These are phyloP conservation scores for Chlamydomonas asymmetrica DNA, from an alignment of 139 green algal genomes.

Conservation along the genomic window DNA sequence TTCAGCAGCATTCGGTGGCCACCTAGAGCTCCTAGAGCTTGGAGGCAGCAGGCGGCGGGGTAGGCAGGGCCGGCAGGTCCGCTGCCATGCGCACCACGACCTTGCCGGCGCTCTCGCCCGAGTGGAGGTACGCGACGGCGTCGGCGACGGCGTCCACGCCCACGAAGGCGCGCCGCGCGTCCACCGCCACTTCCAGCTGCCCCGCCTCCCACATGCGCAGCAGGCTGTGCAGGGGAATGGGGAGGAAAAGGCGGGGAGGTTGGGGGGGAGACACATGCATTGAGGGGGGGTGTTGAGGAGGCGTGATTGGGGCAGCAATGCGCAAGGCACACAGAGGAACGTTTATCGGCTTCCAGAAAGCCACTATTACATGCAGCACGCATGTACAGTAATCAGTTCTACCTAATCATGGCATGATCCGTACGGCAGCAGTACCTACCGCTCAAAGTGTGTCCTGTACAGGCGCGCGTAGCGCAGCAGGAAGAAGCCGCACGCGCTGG, in stretches of 20 bases:
- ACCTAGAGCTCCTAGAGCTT: no score
- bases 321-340: not conserved
- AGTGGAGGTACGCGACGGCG: constrained; percentile 75
- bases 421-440: not conserved
- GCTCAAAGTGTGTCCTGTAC: not conserved
- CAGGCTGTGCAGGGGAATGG: constrained; percentile 50
- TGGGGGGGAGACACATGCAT: not conserved
- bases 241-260: constrained; percentile 35
- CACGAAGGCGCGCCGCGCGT: constrained; percentile 39
- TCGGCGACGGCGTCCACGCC: constrained; percentile 64
- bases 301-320: not conserved
- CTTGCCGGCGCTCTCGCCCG: constrained; percentile 77
- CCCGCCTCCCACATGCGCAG: constrained; percentile 30
- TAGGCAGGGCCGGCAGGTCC: constrained; percentile 35
- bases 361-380: not conserved
- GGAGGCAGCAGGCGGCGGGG: no score
- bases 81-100: constrained; percentile 61
- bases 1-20: no score
- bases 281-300: not conserved
- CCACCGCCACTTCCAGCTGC: constrained; percentile 48
- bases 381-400: not conserved
- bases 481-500: constrained; percentile 78
- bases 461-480: constrained; percentile 62
- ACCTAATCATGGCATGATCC: not conserved
- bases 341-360: not conserved